Evolutionary conservation across 139 green algal genomes (phyloP).

Genomic region (Bryopsis sp.): DNA sequence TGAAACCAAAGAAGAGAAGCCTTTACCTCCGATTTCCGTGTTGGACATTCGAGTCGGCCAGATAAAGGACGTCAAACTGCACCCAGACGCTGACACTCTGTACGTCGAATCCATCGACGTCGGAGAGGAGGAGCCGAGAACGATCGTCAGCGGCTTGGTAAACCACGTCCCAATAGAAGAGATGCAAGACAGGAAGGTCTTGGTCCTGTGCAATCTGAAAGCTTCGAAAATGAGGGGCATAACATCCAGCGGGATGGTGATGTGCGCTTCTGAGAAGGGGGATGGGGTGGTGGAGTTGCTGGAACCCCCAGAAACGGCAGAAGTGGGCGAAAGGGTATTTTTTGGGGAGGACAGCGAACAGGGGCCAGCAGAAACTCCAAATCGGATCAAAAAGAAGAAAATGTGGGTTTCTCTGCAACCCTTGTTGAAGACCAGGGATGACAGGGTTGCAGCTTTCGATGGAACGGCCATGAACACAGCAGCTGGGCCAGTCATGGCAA

Average conservation of each 20-base stretch:
- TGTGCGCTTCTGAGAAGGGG: constrained; percentile 61
- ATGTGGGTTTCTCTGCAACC: constrained; percentile 63
- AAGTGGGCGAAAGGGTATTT: constrained; percentile 59
- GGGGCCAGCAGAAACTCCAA: constrained; percentile 24
- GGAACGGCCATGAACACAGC: constrained; percentile 50
- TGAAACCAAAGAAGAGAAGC: too few relatives aligned
- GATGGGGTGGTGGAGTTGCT: constrained; percentile 71
- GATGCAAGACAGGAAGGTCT: constrained; percentile 46
- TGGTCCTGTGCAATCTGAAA: constrained; percentile 51
- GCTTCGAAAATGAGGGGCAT: constrained; percentile 61
- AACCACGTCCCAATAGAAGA: constrained; percentile 40
- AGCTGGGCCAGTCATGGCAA: constrained; percentile 49
- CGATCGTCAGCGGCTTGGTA: constrained; percentile 52
- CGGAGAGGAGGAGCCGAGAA: constrained; percentile 51
- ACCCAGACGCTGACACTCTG: constrained; percentile 34
- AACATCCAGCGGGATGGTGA: constrained; percentile 74
- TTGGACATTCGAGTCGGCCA: constrained; percentile 27
- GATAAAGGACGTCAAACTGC: constrained; percentile 28
- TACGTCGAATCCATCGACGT: constrained; percentile 60
- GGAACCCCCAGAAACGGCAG: constrained; percentile 43
- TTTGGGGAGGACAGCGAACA: constrained; percentile 42
- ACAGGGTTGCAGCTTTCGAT: constrained; percentile 37
- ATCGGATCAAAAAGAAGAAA: constrained; percentile 78
- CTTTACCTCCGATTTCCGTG: too few relatives aligned
- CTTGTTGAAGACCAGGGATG: constrained; percentile 41